Evolutionary conservation across 1,139 yeast genomes (phyloP).

Genomic region (Geotrichum restrictum): DNA sequence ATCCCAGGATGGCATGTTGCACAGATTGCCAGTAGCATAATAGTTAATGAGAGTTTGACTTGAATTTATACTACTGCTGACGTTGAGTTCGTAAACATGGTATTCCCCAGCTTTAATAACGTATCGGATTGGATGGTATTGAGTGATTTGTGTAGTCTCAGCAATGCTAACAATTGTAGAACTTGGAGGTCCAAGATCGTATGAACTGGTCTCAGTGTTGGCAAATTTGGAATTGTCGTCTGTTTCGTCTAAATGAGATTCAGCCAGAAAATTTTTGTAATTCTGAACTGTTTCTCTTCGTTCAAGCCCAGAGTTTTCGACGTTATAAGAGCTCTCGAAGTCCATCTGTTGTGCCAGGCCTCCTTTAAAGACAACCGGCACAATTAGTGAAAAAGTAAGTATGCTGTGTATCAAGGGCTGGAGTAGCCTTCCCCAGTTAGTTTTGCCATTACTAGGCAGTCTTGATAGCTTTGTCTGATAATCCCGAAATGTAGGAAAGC

Average conservation of each 20-base stretch:
- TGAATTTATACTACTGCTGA: slow-evolving; percentile 12
- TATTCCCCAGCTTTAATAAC: slow-evolving; percentile 32
- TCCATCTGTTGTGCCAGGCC: not conserved
- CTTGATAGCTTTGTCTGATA: too few relatives aligned
- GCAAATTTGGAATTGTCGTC: not conserved
- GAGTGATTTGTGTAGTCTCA: slow-evolving; percentile 25
- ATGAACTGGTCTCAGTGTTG: not conserved
- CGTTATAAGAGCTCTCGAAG: not conserved
- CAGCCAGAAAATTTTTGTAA: not conserved
- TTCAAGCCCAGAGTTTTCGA: not conserved
- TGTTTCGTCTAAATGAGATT: not conserved
- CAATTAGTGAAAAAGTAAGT: not conserved
- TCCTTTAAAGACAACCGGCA: not conserved
- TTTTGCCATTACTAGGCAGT: too few relatives aligned
- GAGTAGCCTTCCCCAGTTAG: too few relatives aligned
- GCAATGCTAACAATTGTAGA: slow-evolving; percentile 3
- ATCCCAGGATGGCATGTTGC: slow-evolving; percentile 25
- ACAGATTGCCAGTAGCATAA: slow-evolving; percentile 18
- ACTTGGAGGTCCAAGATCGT: slow-evolving; percentile 14
- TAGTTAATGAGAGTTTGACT: slow-evolving; percentile 20
- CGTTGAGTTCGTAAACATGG: slow-evolving; percentile 29
- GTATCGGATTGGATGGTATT: slow-evolving; percentile 27
- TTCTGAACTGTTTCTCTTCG: not conserved
- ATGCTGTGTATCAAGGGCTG: slow-evolving; percentile 34
- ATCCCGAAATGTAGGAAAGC: too few relatives aligned